Percentiles rank a stretch among this genome's conserved stretches.
phyloP scores from a whole-genome alignment of 179 eudicot species.

The Vitellaria paradoxa region DNA sequence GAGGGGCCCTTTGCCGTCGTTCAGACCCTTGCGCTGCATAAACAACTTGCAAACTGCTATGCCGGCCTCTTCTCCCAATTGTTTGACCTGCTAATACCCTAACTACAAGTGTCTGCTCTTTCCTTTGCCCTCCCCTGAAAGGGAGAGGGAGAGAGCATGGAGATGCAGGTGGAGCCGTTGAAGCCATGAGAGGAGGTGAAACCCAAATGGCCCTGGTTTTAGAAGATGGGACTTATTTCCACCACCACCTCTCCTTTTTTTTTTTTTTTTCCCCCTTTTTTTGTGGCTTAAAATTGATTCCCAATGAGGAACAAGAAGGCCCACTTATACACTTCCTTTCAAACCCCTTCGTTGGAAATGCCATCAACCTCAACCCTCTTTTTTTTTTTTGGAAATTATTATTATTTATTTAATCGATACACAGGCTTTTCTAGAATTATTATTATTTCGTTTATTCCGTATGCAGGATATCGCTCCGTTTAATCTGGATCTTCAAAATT shows the following conservation, averaged over 20 bases:
- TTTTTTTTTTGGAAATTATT: no score
- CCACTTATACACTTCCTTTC: no score
- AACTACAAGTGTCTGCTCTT: neutral
- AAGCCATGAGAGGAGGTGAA: conserved; percentile 38
- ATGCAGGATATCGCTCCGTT: no score
- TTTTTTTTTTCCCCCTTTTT: no score
- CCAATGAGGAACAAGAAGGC: neutral
- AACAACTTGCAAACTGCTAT: conserved; percentile 19
- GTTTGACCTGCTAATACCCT: neutral
- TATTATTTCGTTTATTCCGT: no score
- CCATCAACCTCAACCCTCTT: no score
- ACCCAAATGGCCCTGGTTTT: neutral
- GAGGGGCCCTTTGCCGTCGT: conserved; percentile 29
- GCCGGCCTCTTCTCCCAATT: conserved; percentile 8
- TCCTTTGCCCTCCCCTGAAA: conserved; percentile 4
- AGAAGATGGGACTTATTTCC: neutral
- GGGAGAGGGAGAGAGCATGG: conserved; percentile 28
- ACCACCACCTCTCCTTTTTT: neutral
- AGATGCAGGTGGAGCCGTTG: conserved; percentile 37
- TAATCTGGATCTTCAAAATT: no score
- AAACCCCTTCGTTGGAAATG: no score
- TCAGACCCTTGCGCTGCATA: conserved; percentile 28
- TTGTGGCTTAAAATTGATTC: conserved; percentile 12
- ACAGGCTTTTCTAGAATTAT: no score
- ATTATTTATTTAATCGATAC: no score